Base-by-base conservation (phyloP, 1,284 basidiomycete genomes). In the Mycosarcoma mackinlayi region DNA sequence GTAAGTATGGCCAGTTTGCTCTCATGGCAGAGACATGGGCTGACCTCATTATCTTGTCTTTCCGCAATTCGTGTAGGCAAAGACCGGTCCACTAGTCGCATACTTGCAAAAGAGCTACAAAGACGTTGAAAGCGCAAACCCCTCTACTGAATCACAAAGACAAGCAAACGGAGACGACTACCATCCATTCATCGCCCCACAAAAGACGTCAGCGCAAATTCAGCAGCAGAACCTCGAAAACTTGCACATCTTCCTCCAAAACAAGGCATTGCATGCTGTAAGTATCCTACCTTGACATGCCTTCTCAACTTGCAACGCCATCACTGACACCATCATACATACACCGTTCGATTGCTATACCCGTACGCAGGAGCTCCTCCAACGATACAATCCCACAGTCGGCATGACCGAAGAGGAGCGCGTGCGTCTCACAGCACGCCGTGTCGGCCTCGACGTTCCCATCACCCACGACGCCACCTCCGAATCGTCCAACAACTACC, bases 331-430 rank as follows among this genome's bases (percentile, higher is more conserved):
- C n/a, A n/a, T n/a, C n/a, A n/a, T n/a, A n/a, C n/a, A n/a, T n/a
- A n/a, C n/a, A n/a, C n/a, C n/a, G n/a, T n/a, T n/a, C n/a, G n/a
- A n/a, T n/a, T n/a, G n/a, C n/a, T n/a, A n/a, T n/a, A n/a, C n/a
- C n/a, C n/a, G n/a, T n/a, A n/a, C n/a, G n/a, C 58, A 71, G 67
- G 69, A 72, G 33, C 65, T 77, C 19, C 58, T 71, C 28, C 61
- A 75, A 39, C 42, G 92, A 56, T 96, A 96, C 85, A 94, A 94
- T 81, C 93, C 94, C 0, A 84, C 91, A 11, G 84, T 89, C 46
- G 91, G 91, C 75, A 86, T 94, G 76, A 89, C 91, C 0, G 85
- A 87, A 21, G 88, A 92, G 76, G 92, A 94, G 78, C 86, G 90
- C 60, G 86, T 94, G 57, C 86, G 89, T 65, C 92, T 91, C 1